phyloP scores from a whole-genome alignment of 768 basidiomycete species.

The Collybia sordida region DNA sequence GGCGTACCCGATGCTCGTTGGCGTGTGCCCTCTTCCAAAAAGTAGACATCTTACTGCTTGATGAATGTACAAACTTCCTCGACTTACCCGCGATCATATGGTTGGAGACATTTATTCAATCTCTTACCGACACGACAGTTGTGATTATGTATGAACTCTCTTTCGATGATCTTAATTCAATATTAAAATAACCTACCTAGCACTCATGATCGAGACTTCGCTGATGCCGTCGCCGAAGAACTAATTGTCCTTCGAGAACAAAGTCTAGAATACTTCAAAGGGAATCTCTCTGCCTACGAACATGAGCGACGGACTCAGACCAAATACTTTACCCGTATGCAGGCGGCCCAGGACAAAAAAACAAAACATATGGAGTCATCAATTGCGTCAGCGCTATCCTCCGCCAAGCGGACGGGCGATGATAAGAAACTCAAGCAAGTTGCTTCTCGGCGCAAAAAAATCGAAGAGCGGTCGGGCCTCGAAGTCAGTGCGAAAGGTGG shows the following conservation, averaged over 20 bases:
- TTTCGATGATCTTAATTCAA: neutral
- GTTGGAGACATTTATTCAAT: slow-evolving; percentile 51
- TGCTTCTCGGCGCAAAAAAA: slow-evolving; percentile 59
- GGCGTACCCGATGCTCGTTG: slow-evolving; percentile 59
- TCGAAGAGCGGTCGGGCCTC: slow-evolving; percentile 37
- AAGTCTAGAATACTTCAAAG: slow-evolving; percentile 53
- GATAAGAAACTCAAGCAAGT: slow-evolving; percentile 56
- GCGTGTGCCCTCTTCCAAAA: slow-evolving; percentile 58
- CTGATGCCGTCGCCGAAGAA: slow-evolving; percentile 59
- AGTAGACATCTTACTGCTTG: slow-evolving; percentile 56
- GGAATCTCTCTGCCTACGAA: slow-evolving; percentile 53
- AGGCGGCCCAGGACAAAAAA: slow-evolving; percentile 38
- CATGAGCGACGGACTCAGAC: slow-evolving; percentile 42
- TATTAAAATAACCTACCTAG: slow-evolving; percentile 3
- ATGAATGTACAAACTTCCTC: slow-evolving; percentile 56
- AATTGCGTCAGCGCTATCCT: slow-evolving; percentile 49
- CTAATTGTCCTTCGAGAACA: slow-evolving; percentile 58
- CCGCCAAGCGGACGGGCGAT: slow-evolving; percentile 58
- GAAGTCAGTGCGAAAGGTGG: slow-evolving; percentile 39
- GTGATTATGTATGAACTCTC: slow-evolving; percentile 41
- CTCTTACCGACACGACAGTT: slow-evolving; percentile 44
- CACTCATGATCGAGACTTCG: slow-evolving; percentile 66
- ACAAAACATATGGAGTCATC: slow-evolving; percentile 48
- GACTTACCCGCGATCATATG: slow-evolving; percentile 55
- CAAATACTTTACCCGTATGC: slow-evolving; percentile 41